Evolutionary conservation across 306 rosid species (phyloP).

Genomic region (Luffa acutangula): DNA sequence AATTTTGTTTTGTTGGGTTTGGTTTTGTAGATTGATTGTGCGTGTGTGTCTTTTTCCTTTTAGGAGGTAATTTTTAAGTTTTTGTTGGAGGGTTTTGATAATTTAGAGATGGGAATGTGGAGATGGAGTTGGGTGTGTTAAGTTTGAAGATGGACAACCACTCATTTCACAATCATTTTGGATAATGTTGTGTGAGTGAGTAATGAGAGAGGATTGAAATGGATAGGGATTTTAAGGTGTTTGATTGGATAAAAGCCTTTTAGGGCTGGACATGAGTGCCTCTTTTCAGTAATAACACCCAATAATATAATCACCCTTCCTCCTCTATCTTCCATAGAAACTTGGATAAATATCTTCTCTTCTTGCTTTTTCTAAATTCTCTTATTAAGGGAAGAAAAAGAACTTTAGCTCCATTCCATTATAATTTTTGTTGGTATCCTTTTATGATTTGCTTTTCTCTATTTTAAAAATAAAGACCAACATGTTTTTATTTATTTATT

Average conservation of each 20-base stretch:
- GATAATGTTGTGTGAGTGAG: constrained; percentile 1
- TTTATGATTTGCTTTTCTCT: no score
- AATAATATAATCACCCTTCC: not conserved
- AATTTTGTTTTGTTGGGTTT: not conserved
- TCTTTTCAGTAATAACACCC: not conserved
- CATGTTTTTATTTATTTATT: no score
- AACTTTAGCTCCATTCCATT: no score
- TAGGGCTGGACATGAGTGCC: not conserved
- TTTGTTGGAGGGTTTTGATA: not conserved
- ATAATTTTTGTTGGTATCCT: no score
- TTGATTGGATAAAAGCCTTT: constrained; percentile 11
- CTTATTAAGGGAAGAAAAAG: no score
- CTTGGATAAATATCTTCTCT: not conserved
- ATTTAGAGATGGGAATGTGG: not conserved
- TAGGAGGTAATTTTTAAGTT: not conserved
- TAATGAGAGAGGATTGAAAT: not conserved
- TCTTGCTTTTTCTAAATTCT: not conserved
- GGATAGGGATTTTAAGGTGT: constrained; percentile 13
- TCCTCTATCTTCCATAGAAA: not conserved
- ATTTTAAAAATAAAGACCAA: no score
- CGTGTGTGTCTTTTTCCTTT: not conserved
- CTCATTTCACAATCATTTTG: not conserved
- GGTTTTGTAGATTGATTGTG: not conserved
- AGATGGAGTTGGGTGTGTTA: not conserved
- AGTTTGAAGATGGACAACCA: constrained; percentile 4